Evolutionary conservation across 192 early-diverging fungal species (phyloP).

Genomic region (Lunasporangiospora selenospora): DNA sequence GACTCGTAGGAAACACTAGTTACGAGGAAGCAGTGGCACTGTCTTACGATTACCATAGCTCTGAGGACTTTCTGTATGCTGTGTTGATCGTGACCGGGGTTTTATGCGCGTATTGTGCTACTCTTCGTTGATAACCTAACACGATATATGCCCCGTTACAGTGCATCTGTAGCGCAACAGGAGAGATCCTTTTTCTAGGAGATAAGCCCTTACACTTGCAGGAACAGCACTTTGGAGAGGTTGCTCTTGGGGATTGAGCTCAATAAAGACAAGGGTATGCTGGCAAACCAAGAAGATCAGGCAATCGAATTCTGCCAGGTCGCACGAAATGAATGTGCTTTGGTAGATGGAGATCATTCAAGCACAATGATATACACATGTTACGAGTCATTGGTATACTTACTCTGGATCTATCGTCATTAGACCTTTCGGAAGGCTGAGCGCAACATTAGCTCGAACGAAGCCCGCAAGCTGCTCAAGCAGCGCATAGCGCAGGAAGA

Average conservation of each 20-base stretch:
- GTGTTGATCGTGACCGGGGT: neutral
- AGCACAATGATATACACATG: neutral
- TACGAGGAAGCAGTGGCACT: slow-evolving; percentile 2
- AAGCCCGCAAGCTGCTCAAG: slow-evolving; percentile 9
- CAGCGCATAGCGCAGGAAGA: slow-evolving; percentile 13
- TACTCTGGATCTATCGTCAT: neutral
- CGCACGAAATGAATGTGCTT: slow-evolving; percentile 9
- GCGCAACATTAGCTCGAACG: neutral
- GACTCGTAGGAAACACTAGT: no score
- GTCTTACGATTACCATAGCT: slow-evolving; percentile 7
- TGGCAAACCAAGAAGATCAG: slow-evolving; percentile 13
- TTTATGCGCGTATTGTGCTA: neutral
- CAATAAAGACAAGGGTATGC: neutral
- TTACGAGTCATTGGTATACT: neutral
- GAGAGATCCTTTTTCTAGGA: slow-evolving; percentile 4
- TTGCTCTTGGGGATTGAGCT: slow-evolving; percentile 1
- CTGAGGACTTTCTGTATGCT: slow-evolving; percentile 20
- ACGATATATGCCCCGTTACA: neutral
- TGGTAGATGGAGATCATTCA: slow-evolving; percentile 7
- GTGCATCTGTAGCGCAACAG: slow-evolving; percentile 2
- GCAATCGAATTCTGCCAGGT: slow-evolving; percentile 3
- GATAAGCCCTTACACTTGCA: slow-evolving; percentile 5
- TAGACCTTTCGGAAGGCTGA: slow-evolving; percentile 17
- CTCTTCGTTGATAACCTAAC: slow-evolving; percentile 13
- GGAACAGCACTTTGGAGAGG: neutral